phyloP scores from a whole-genome alignment of 2,329 filamentous ascomycete genomes.

The Penicillium sp. region DNA sequence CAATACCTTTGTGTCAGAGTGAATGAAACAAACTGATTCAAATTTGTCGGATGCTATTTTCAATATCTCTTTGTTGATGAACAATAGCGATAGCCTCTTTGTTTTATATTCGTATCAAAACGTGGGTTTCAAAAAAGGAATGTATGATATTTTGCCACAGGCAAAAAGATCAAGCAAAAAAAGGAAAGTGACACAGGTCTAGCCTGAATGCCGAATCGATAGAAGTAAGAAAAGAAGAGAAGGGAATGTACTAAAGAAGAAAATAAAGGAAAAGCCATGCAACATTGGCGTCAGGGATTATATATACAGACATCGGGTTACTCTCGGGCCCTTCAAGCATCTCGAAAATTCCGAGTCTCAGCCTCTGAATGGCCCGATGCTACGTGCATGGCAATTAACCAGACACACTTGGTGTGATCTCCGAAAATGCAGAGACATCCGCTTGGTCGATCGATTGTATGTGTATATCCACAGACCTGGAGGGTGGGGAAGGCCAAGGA shows the following conservation, averaged over 20 bases:
- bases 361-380: constrained; percentile 12
- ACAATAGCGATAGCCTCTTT: constrained; percentile 3
- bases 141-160: constrained; percentile 36
- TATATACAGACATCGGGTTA: constrained; percentile 19
- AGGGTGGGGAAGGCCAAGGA: constrained; percentile 9
- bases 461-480: neutral
- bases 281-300: constrained; percentile 22
- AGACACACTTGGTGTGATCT: constrained; percentile 16
- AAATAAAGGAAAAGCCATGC: constrained; percentile 14
- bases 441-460: constrained; percentile 4
- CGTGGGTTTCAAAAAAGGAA: constrained; percentile 23
- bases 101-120: constrained; percentile 1
- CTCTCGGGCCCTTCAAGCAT: constrained; percentile 6
- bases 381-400: constrained; percentile 19
- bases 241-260: constrained; percentile 26
- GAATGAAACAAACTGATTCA: constrained; percentile 9
- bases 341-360: neutral
- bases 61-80: constrained; percentile 1
- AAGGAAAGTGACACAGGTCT: constrained; percentile 39
- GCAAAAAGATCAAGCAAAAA: constrained; percentile 30
- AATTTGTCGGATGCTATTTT: neutral
- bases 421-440: neutral
- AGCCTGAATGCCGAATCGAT: constrained; percentile 35
- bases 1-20: constrained; percentile 31
- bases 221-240: constrained; percentile 14